Conservation (phyloP, 2,329 filamentous ascomycete genomes). For the Blastomyces gilchristii region DNA sequence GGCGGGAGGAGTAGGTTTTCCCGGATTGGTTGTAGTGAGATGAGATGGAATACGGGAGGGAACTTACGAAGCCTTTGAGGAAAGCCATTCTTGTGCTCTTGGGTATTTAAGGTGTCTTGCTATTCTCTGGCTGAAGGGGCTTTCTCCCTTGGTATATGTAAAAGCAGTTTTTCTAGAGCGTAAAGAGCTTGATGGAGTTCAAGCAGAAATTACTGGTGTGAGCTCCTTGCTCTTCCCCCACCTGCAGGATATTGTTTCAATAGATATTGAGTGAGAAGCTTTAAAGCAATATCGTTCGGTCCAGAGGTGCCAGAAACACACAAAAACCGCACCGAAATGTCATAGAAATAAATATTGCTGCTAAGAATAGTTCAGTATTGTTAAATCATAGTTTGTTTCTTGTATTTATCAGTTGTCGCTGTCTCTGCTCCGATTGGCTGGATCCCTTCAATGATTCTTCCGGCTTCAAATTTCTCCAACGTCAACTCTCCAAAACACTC, state of each 20-base stretch:
- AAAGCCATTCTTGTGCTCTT: conserved; percentile 52
- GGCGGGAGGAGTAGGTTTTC: too few relatives aligned
- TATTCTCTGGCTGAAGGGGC: background rate
- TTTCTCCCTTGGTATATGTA: background rate
- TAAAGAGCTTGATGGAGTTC: background rate
- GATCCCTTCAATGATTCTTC: background rate
- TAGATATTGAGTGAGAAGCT: background rate
- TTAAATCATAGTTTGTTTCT: too few relatives aligned
- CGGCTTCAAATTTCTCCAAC: conserved; percentile 4
- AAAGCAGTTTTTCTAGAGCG: background rate
- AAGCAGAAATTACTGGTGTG: background rate
- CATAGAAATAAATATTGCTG: background rate
- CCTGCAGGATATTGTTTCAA: background rate
- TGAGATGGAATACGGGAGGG: background rate
- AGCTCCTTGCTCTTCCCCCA: background rate
- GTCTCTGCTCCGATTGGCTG: conserved; percentile 12
- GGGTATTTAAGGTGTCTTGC: background rate
- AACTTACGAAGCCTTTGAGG: conserved; percentile 60
- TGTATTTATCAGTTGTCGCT: background rate
- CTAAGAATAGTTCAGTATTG: background rate
- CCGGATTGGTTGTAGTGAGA: conserved; percentile 2
- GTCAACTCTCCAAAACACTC: background rate
- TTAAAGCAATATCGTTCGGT: background rate
- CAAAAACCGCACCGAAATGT: background rate
- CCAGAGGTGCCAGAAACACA: background rate